These are phyloP conservation scores for Mycena indigotica DNA, from an alignment of 768 basidiomycete species.

Conservation along the genomic window DNA sequence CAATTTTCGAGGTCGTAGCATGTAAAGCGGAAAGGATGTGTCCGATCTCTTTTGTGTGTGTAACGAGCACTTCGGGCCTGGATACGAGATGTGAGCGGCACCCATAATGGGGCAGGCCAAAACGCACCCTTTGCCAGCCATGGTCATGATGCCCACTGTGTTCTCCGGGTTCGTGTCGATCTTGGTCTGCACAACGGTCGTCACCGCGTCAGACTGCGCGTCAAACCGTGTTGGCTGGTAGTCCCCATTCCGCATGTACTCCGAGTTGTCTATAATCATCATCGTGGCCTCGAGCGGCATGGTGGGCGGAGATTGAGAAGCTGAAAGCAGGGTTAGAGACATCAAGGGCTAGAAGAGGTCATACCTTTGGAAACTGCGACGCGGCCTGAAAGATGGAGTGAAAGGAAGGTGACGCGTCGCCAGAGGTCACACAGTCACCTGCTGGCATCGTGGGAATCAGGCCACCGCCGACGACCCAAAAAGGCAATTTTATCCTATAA, in stretches of 20 bases:
- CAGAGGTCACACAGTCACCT: background rate
- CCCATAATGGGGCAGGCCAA: background rate
- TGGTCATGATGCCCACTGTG: slow-evolving; percentile 96
- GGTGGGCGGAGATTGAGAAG: slow-evolving; percentile 40
- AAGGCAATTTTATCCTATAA: no score
- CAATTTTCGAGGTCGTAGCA: slow-evolving; percentile 67
- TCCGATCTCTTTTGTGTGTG: slow-evolving; percentile 93
- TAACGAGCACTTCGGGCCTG: slow-evolving; percentile 95
- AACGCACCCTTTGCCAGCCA: slow-evolving; percentile 92
- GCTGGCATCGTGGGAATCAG: no score
- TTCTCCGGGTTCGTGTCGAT: slow-evolving; percentile 96
- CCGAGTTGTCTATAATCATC: slow-evolving; percentile 96
- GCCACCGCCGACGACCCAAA: no score
- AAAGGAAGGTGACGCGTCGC: background rate
- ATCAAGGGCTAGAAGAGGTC: no score
- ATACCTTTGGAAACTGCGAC: no score
- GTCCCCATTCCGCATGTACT: slow-evolving; percentile 96
- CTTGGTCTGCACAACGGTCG: slow-evolving; percentile 88
- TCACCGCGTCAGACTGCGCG: slow-evolving; percentile 91
- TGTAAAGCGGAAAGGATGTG: slow-evolving; percentile 85
- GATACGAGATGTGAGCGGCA: background rate
- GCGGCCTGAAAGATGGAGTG: no score
- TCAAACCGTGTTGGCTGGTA: slow-evolving; percentile 85
- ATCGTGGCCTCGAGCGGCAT: slow-evolving; percentile 99
- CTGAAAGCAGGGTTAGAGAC: no score